phyloP scores from a whole-genome alignment of 768 basidiomycete species.

The Mycena rebaudengoi region DNA sequence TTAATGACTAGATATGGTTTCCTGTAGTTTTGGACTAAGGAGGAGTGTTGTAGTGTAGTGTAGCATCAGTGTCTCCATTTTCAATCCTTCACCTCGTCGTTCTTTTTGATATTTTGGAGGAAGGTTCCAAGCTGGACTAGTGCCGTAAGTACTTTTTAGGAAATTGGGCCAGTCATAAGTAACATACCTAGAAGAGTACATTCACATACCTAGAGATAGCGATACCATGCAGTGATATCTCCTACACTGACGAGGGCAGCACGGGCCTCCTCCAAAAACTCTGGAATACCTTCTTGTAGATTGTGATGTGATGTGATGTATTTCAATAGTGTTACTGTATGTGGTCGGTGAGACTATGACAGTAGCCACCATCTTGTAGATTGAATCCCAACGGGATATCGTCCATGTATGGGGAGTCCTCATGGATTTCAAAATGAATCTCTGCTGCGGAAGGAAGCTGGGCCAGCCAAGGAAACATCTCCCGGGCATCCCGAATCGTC shows the following conservation, averaged over 20 bases:
- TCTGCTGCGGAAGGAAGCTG: conserved; percentile 9
- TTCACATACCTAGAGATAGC: not conserved
- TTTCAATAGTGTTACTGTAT: too few relatives aligned
- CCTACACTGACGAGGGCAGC: not conserved
- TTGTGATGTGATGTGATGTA: too few relatives aligned
- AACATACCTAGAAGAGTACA: not conserved
- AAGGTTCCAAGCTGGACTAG: not conserved
- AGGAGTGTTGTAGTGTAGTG: too few relatives aligned
- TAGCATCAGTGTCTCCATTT: too few relatives aligned
- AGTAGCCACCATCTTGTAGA: not conserved
- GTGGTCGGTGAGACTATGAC: too few relatives aligned
- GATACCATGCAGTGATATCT: conserved; percentile 3
- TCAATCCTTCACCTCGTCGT: not conserved
- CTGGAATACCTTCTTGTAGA: not conserved
- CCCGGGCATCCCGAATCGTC: not conserved
- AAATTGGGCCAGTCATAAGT: not conserved
- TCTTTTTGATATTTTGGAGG: not conserved
- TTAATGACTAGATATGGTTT: too few relatives aligned
- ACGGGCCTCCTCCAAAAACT: conserved; percentile 7
- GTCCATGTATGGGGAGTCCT: not conserved
- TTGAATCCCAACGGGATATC: not conserved
- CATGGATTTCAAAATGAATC: not conserved
- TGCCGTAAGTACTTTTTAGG: not conserved
- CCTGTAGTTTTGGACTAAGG: too few relatives aligned
- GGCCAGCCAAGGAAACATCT: conserved; percentile 7